Conservation (phyloP, 108 stramenopile species). For the Mayamaea pseudoterrestris region DNA sequence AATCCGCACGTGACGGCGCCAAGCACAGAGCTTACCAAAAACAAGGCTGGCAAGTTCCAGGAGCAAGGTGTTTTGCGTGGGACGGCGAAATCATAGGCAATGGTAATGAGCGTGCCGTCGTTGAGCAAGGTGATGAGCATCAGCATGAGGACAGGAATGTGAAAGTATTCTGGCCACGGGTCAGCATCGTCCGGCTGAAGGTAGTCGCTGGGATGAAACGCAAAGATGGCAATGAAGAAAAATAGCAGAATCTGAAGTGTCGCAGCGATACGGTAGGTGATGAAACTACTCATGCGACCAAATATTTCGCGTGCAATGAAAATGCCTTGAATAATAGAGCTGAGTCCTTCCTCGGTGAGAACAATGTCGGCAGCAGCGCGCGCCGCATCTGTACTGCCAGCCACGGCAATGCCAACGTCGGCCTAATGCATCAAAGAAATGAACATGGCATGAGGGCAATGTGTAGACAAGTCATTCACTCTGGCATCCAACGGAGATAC, state of each 20-base stretch:
- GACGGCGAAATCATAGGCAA: slow-evolving; percentile 50
- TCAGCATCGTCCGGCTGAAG: slow-evolving; percentile 12
- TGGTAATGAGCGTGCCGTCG: slow-evolving; percentile 62
- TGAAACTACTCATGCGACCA: slow-evolving; percentile 34
- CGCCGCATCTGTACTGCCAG: slow-evolving; percentile 68
- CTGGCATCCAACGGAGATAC: too few species aligned
- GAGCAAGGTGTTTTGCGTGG: slow-evolving; percentile 26
- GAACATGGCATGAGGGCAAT: too few species aligned
- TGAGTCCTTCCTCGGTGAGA: slow-evolving; percentile 50
- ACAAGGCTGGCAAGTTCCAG: slow-evolving; percentile 42
- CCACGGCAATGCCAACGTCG: slow-evolving; percentile 62
- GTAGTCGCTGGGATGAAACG: slow-evolving; percentile 36
- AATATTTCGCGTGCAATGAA: slow-evolving; percentile 37
- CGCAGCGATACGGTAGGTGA: slow-evolving; percentile 53
- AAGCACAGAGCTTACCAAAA: slow-evolving; percentile 28
- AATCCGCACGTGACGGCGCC: slow-evolving; percentile 27
- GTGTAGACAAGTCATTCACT: too few species aligned
- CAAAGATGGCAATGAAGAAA: slow-evolving; percentile 67
- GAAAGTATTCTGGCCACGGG: slow-evolving; percentile 40
- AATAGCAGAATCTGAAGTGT: slow-evolving; percentile 69
- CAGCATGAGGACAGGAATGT: slow-evolving; percentile 64
- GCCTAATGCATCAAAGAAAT: too few species aligned
- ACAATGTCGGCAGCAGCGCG: slow-evolving; percentile 62
- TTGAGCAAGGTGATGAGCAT: slow-evolving; percentile 72
- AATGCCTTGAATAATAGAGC: slow-evolving; percentile 51